Base-by-base conservation (phyloP, 2,329 filamentous ascomycete genomes). In the Calonectria naviculata region DNA sequence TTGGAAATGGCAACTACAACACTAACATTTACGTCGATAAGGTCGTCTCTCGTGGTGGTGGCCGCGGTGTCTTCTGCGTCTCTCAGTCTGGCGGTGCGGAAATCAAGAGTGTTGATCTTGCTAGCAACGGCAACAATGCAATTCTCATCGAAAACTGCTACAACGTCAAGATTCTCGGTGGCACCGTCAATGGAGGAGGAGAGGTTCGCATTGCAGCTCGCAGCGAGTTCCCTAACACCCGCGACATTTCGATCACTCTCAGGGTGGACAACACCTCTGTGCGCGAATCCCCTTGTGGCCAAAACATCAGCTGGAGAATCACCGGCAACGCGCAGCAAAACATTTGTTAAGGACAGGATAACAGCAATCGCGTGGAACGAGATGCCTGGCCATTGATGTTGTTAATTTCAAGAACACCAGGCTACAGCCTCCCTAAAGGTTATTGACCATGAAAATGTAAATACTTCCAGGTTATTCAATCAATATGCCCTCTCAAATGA, bases 101-200 rank as follows among this genome's bases (percentile, higher is more conserved):
- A 10, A 90, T 91, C 67, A 79, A 78, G 10, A 81, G 72, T 5
- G 80, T 90, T 21, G 87, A 90, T 72, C 81, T 90, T 1, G 84
- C 87, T 0, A 80, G 82, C 73, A 90, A 89, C 58, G 88, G 85
- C 0, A 89, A 88, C 76, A 90, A 90, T 68, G 86, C 89, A 0
- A 84, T 90, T 24, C 82, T 91, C 1, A 87, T 91, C 31, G 89
- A 91, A 83, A 91, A 91, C 79, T 90, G 89, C 81, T 90, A 90
- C 78, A 88, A 88, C 63, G 72, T 91, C 36, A 79, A 81, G 1
- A 89, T 90, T 76, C 80, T 77, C 2, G 85, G 85, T 21, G 89
- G 89, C 0, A 87, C 83, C 3, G 85, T 91, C 28, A 85, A 84
- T 29, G 87, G 88, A 2, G 89, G 89, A 1, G 89, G 89, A 0